Evolutionary conservation across 2,329 filamentous ascomycete species (phyloP), one percentile per base, ranked within the genome.

Genomic region (Fonsecaea erecta): DNA sequence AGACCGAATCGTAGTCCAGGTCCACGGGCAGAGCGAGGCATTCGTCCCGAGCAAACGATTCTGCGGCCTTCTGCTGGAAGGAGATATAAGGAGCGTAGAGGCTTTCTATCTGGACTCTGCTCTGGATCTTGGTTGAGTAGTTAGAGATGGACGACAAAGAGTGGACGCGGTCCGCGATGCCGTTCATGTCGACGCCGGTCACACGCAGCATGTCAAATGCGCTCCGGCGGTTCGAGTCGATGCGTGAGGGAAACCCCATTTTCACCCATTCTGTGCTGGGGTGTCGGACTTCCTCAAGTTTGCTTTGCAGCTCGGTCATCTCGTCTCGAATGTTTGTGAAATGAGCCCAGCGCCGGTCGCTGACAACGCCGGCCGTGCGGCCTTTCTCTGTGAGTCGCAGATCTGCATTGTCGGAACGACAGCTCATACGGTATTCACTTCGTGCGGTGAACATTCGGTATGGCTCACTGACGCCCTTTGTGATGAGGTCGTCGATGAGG

Each of bases 401-500:
- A 77, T 99, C 95, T 37, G 95, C 95, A 75, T 99, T 99, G 80
- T 99, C 95, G 52, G 95, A 90, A 68, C 95, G 90, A 1, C 92
- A 88, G 51, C 90, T 92, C 85, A 99, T 93, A 68, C 95, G 91
- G 78, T 96, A 99, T 80, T 99, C 95, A 79, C 91, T 96, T 69
- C 95, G 88, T 5, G 91, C 91, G 1, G 95, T 99, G 81, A 99
- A 99, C 93, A 99, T 98, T 71, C 95, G 88, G 78, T 99, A 99
- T 1, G 95, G 95, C 75, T 99, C 95, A 1, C 91, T 93, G 32
- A 99, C 95, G 54, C 95, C 95, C 78, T 97, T 98, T 24, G 94
- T 98, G 74, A 96, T 89, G 40, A 99, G 86, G 76, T 99, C 95
- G 77, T 99, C 95, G 73, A 99, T 93, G 93, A 99, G 97, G 79